A percentile compares a stretch with the other conserved stretches of the same genome.
phyloP scores from a whole-genome alignment of 306 rosid species.

The Medicago lupulina region DNA sequence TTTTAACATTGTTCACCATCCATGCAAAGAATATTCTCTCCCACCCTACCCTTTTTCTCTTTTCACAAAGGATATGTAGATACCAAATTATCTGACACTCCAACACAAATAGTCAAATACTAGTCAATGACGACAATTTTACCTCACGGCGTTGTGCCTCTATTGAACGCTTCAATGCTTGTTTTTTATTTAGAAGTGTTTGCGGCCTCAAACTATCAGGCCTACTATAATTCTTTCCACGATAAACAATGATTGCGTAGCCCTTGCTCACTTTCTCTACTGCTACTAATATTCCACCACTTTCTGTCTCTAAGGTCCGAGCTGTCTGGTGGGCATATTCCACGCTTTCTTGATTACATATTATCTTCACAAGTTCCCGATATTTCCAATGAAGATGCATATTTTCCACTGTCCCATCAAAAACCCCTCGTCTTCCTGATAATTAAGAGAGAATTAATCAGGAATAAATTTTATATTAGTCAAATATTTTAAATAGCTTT shows the following conservation, averaged over 20 bases:
- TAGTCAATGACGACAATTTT: slow-evolving; percentile 37
- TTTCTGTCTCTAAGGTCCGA: slow-evolving; percentile 81
- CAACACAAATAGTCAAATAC: slow-evolving; percentile 13
- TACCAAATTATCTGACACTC: slow-evolving; percentile 36
- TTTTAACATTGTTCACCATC: slow-evolving; percentile 13
- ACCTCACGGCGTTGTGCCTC: slow-evolving; percentile 93
- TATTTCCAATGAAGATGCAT: slow-evolving; percentile 99
- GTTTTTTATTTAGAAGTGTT: slow-evolving; percentile 73
- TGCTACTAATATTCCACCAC: slow-evolving; percentile 90
- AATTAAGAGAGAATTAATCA: slow-evolving; percentile 40
- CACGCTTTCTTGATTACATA: slow-evolving; percentile 56
- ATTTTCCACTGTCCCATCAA: slow-evolving; percentile 94
- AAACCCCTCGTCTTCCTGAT: slow-evolving; percentile 85
- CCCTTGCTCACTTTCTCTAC: slow-evolving; percentile 85
- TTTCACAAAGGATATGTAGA: slow-evolving; percentile 28
- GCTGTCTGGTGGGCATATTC: slow-evolving; percentile 68
- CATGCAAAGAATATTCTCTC: slow-evolving; percentile 21
- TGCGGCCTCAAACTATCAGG: slow-evolving; percentile 86
- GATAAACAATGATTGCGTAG: slow-evolving; percentile 81
- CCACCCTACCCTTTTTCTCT: slow-evolving; percentile 2
- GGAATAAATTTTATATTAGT: slow-evolving; percentile 13
- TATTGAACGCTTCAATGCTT: slow-evolving; percentile 75
- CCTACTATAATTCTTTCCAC: slow-evolving; percentile 89
- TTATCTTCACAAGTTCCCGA: slow-evolving; percentile 91
- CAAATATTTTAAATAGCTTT: slow-evolving; percentile 28